These are phyloP conservation scores for Ashbya aceris DNA, from an alignment of 1,139 yeast genomes.

Conservation along the genomic window DNA sequence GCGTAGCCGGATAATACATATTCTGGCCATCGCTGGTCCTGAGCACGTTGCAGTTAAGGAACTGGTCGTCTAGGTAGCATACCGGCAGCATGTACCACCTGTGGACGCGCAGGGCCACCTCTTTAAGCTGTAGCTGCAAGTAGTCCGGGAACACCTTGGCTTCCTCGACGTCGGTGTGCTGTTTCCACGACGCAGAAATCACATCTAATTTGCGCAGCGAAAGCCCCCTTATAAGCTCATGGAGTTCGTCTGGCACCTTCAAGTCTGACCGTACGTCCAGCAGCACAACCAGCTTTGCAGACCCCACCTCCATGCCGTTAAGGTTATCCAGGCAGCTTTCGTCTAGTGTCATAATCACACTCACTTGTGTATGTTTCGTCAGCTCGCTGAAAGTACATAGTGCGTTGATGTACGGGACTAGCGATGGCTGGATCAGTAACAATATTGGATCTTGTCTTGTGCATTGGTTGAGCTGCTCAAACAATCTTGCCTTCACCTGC, in stretches of 20 bases:
- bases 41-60: conserved; percentile 17
- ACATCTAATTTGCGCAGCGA: conserved; percentile 10
- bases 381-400: conserved; percentile 22
- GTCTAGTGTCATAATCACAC: conserved; percentile 18
- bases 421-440: conserved; percentile 18
- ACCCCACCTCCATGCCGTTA: conserved; percentile 10
- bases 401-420: conserved; percentile 17
- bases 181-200: conserved; percentile 18
- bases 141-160: conserved; percentile 8
- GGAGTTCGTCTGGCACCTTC: conserved; percentile 12
- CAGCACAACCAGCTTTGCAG: conserved; percentile 18
- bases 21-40: conserved; percentile 18
- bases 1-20: conserved; percentile 18
- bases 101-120: conserved; percentile 6
- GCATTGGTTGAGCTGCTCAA: conserved; percentile 12
- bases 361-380: conserved; percentile 20
- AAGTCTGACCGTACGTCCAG: conserved; percentile 23
- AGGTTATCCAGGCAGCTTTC: conserved; percentile 14
- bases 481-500: conserved; percentile 12
- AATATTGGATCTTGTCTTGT: conserved; percentile 13
- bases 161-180: conserved; percentile 13
- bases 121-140: conserved; percentile 4
- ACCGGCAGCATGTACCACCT: conserved; percentile 22
- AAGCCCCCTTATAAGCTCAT: conserved; percentile 6
- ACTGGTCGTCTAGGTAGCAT: conserved; percentile 20